phyloP scores from a whole-genome alignment of 768 basidiomycete species.

The Phanerochaete carnosa region DNA sequence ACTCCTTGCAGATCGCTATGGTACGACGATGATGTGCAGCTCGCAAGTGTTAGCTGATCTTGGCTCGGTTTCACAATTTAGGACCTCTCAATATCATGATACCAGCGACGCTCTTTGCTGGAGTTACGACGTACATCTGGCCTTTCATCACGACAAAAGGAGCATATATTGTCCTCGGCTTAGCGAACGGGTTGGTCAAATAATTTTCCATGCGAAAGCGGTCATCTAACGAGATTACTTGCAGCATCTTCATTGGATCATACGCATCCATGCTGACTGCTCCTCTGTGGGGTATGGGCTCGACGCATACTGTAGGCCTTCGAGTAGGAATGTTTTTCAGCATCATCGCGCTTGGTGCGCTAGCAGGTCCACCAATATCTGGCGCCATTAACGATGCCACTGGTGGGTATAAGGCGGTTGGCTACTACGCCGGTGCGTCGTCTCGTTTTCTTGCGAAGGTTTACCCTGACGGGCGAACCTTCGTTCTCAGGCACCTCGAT shows the following conservation, averaged over 20 bases:
- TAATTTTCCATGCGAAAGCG: not conserved
- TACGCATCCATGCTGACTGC: conserved; percentile 54
- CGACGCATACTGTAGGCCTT: conserved; percentile 57
- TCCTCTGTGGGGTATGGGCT: conserved; percentile 62
- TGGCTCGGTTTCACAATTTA: conserved; percentile 15
- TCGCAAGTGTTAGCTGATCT: not conserved
- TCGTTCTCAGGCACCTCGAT: conserved; percentile 32
- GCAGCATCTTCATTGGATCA: conserved; percentile 58
- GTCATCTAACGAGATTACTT: not conserved
- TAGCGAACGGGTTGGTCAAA: conserved; percentile 59
- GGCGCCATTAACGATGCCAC: conserved; percentile 59
- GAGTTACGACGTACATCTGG: conserved; percentile 65
- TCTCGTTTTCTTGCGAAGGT: not conserved
- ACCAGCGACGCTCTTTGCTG: conserved; percentile 55
- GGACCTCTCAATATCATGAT: conserved; percentile 70
- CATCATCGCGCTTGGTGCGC: conserved; percentile 56
- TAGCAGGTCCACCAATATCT: conserved; percentile 71
- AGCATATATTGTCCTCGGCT: conserved; percentile 47
- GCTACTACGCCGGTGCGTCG: conserved; percentile 18
- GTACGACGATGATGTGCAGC: conserved; percentile 27
- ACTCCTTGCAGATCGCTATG: conserved; percentile 48
- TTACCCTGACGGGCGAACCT: not conserved
- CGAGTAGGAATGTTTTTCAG: conserved; percentile 64
- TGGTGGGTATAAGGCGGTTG: conserved; percentile 44
- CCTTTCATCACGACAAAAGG: conserved; percentile 50